Conservation (phyloP, 768 basidiomycete species). For the Paxillus involutus region DNA sequence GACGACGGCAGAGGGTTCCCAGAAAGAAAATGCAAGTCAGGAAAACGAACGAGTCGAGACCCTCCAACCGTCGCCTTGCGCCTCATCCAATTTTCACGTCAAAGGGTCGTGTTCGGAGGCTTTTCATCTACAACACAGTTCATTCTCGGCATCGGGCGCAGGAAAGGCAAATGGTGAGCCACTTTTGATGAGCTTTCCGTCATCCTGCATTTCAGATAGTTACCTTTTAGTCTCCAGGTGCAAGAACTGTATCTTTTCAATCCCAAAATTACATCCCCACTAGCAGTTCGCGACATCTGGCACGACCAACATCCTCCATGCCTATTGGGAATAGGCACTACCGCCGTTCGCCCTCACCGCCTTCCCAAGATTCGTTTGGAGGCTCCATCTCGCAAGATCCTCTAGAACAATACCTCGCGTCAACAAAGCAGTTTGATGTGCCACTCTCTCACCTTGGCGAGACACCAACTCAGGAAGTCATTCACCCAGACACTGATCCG, state of each 20-base stretch:
- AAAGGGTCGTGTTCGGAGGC: slow-evolving; percentile 28
- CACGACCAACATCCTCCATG: slow-evolving; percentile 21
- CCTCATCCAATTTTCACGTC: slow-evolving; percentile 17
- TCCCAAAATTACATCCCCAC: slow-evolving; percentile 22
- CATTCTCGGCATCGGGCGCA: slow-evolving; percentile 28
- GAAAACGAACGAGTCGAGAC: slow-evolving; percentile 19
- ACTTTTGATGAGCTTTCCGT: slow-evolving; percentile 17
- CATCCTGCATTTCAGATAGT: slow-evolving; percentile 20
- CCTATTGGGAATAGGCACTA: slow-evolving; percentile 19
- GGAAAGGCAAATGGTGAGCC: slow-evolving; percentile 33
- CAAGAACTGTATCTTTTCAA: slow-evolving; percentile 36
- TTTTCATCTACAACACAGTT: slow-evolving; percentile 22
- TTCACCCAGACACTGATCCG: slow-evolving; percentile 39
- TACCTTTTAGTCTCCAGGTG: slow-evolving; percentile 27
- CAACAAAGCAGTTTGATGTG: slow-evolving; percentile 49
- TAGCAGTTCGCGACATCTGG: slow-evolving; percentile 13
- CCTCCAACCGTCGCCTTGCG: slow-evolving; percentile 23
- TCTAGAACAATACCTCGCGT: slow-evolving; percentile 44
- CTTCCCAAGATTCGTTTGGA: slow-evolving; percentile 66
- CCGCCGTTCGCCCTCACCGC: slow-evolving; percentile 36
- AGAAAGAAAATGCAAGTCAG: slow-evolving; percentile 47
- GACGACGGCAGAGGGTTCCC: slow-evolving; percentile 40
- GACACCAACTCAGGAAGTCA: slow-evolving; percentile 26
- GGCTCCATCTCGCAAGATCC: slow-evolving; percentile 49
- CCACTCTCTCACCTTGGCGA: slow-evolving; percentile 58